Base-by-base conservation (phyloP, 352 stramenopile species). In the Pythium phragmiticola region DNA sequence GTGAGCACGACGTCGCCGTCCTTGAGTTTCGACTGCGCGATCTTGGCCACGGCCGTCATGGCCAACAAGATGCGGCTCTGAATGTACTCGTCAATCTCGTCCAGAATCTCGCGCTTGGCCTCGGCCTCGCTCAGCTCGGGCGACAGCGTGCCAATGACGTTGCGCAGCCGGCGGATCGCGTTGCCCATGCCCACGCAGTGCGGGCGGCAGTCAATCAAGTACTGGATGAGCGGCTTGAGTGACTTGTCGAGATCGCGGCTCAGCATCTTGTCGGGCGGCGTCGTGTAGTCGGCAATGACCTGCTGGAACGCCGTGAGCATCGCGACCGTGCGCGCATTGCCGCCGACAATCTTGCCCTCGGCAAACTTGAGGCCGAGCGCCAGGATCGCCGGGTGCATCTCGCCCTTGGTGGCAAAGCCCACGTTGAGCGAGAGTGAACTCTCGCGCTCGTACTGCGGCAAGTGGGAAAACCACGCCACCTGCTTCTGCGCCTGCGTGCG, bases 121-220 rank as follows among this genome's bases (percentile, higher is more conserved):
- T 96, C 87, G 21, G 87, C 74, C 49, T 94, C 88, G n/a, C 78
- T 87, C 59, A 97, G 73, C 17, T 97, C 87, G 7, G 91, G 81
- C 41, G 90, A 78, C 6, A 97, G 78, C 23, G 82, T 96, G 12
- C 84, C 84, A 48, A 98, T 94, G 11, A 94, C 84, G 17, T 87
- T 80, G 66, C 97, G 95, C n/a, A 98, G 60, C 21, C 80, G 78
- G 33, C 82, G 82, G 74, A 98, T 98, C 7, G 96, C 93, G 68
- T 98, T 98, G 23, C 94, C 92, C 96, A 98, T 99, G 63, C 87
- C 95, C 19, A 98, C 94, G 17, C 80, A 92, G 68, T 98, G 94
- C 30, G 92, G 91, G 33, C 95, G 84, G 73, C 94, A 98, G 68
- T 98, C 78, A 49, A 95, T 98, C 57, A 98, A 87, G 70, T 98